These are phyloP conservation scores for Periconia sp. DNA, from an alignment of 2,329 filamentous ascomycete genomes.

Conservation along the genomic window DNA sequence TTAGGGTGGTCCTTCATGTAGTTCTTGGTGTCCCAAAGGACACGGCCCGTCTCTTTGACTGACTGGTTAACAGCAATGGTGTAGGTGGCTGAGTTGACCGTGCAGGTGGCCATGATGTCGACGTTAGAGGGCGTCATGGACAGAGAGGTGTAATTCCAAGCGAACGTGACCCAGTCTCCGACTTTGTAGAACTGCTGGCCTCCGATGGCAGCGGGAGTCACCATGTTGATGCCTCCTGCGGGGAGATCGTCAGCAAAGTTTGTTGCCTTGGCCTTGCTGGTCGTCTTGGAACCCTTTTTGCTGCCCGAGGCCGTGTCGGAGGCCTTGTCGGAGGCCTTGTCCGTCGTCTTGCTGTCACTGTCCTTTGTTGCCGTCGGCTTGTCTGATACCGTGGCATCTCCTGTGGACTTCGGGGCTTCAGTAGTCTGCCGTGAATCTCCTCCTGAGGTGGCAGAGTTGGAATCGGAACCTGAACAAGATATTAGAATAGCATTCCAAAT, in stretches of 20 bases:
- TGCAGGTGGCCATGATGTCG: constrained; percentile 68
- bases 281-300: constrained; percentile 23
- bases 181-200: constrained; percentile 68
- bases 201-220: constrained; percentile 60
- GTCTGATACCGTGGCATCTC: constrained; percentile 17
- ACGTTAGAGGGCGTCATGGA: constrained; percentile 63
- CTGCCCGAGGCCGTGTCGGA: constrained; percentile 25
- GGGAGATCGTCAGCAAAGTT: constrained; percentile 60
- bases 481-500: constrained; percentile 1
- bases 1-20: constrained; percentile 49
- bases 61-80: constrained; percentile 67
- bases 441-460: no score
- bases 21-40: constrained; percentile 66
- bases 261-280: constrained; percentile 30
- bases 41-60: constrained; percentile 56
- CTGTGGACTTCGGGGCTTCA: constrained; percentile 15
- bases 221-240: constrained; percentile 66
- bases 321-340: constrained; percentile 16
- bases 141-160: constrained; percentile 73
- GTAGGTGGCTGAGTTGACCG: constrained; percentile 64
- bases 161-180: constrained; percentile 66
- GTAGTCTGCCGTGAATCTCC: no score
- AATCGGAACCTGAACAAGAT: neutral
- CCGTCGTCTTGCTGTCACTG: constrained; percentile 13
- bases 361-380: constrained; percentile 22